Percentiles rank a stretch among this genome's conserved stretches.
Conservation (phyloP, 2,329 filamentous ascomycete genomes). For the Didymella pomorum region DNA sequence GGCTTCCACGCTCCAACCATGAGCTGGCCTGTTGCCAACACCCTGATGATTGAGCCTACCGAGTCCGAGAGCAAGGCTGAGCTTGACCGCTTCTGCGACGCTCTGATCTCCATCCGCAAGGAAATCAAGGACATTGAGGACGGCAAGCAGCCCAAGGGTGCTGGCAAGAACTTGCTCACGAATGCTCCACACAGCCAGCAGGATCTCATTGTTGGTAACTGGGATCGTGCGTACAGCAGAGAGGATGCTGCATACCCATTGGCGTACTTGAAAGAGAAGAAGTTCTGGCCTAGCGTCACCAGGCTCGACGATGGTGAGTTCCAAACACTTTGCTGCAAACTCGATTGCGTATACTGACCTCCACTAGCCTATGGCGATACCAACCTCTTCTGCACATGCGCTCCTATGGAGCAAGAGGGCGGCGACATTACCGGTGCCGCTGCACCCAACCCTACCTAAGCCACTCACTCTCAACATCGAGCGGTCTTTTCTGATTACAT, state of each 20-base stretch:
- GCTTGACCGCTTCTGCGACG: slow-evolving; percentile 91
- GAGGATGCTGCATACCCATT: slow-evolving; percentile 89
- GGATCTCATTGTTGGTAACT: slow-evolving; percentile 78
- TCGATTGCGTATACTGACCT: slow-evolving; percentile 41
- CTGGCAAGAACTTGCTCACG: slow-evolving; percentile 82
- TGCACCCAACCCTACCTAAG: slow-evolving; percentile 45
- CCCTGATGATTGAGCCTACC: slow-evolving; percentile 97
- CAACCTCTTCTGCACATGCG: slow-evolving; percentile 95
- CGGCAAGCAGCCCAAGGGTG: slow-evolving; percentile 70
- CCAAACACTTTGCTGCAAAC: background rate
- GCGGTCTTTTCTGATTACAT: background rate
- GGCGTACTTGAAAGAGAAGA: slow-evolving; percentile 86
- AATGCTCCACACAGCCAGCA: slow-evolving; percentile 86
- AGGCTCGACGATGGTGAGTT: slow-evolving; percentile 84
- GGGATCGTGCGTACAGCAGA: slow-evolving; percentile 82
- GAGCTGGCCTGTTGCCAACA: slow-evolving; percentile 95
- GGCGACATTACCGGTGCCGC: slow-evolving; percentile 45
- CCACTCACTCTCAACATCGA: slow-evolving; percentile 17
- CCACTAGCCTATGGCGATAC: slow-evolving; percentile 80
- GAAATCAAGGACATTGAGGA: slow-evolving; percentile 88
- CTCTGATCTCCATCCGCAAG: slow-evolving; percentile 81
- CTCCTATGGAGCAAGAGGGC: slow-evolving; percentile 70
- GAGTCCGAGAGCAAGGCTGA: slow-evolving; percentile 93
- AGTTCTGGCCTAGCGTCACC: slow-evolving; percentile 93
- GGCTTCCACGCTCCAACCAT: slow-evolving; percentile 98